phyloP scores from a whole-genome alignment of 2,329 filamentous ascomycete species.

The Alternaria angustiovoidea region DNA sequence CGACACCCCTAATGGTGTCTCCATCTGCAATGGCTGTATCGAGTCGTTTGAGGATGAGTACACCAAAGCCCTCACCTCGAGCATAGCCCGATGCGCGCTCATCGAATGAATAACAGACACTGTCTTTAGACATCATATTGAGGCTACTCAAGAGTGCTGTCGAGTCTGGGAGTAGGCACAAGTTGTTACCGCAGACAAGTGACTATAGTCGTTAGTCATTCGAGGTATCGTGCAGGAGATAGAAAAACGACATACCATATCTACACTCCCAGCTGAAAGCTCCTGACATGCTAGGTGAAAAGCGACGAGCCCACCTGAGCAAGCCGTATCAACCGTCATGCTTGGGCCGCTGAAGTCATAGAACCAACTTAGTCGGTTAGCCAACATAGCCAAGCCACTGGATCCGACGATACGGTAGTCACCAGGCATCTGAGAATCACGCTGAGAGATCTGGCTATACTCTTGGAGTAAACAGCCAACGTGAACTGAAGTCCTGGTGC shows the following conservation, averaged over 20 bases:
- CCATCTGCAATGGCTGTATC: constrained; percentile 24
- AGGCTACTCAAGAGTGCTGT: constrained; percentile 16
- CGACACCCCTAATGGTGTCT: constrained; percentile 40
- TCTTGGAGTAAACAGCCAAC: constrained; percentile 25
- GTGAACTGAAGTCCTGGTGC: constrained; percentile 29
- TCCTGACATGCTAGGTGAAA: constrained; percentile 33
- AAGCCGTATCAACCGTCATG: constrained; percentile 40
- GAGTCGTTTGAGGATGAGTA: constrained; percentile 37
- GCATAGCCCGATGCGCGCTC: constrained; percentile 68
- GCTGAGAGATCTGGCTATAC: constrained; percentile 17
- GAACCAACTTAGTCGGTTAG: constrained; percentile 35
- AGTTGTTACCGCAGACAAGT: constrained; percentile 24
- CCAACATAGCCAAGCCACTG: constrained; percentile 19
- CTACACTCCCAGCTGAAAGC: constrained; percentile 17
- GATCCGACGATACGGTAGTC: constrained; percentile 18
- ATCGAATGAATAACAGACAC: constrained; percentile 53
- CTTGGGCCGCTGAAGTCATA: constrained; percentile 37
- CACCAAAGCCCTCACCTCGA: constrained; percentile 65
- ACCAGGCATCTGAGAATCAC: constrained; percentile 20
- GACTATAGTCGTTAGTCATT: constrained; percentile 8
- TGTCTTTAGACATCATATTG: constrained; percentile 41
- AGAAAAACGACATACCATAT: constrained; percentile 15
- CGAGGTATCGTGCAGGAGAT: too few species aligned
- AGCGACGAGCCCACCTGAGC: constrained; percentile 33
- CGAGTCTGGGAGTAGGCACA: constrained; percentile 21